These are phyloP conservation scores for Pleurozium schreberi DNA, from an alignment of 225 moss, liverwort and hornwort genomes.

Conservation along the genomic window DNA sequence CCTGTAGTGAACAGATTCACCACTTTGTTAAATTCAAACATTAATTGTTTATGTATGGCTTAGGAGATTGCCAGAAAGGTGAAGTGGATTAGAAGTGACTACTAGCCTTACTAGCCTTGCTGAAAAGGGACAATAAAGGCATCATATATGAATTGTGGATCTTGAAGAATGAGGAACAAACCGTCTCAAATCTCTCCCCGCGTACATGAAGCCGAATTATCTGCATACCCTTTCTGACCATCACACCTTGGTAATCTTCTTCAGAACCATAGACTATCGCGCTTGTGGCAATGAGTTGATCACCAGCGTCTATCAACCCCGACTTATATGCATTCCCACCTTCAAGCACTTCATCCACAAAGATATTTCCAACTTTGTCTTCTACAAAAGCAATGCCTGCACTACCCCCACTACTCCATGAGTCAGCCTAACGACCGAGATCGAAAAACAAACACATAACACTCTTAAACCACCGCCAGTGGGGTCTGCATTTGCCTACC, in stretches of 20 bases:
- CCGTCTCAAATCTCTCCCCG: conserved; percentile 69
- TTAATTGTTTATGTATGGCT: background rate
- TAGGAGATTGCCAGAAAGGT: background rate
- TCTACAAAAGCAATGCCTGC: conserved; percentile 64
- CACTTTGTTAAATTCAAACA: background rate
- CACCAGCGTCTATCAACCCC: conserved; percentile 46
- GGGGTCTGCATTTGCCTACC: background rate
- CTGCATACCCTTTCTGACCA: conserved; percentile 72
- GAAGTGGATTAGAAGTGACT: background rate
- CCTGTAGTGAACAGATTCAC: conserved; percentile 13
- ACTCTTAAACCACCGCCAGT: background rate
- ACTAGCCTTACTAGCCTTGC: background rate
- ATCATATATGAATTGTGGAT: background rate
- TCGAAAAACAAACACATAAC: background rate
- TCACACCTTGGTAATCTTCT: conserved; percentile 65
- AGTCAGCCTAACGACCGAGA: background rate
- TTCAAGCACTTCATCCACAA: conserved; percentile 50
- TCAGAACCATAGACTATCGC: conserved; percentile 46
- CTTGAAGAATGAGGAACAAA: background rate
- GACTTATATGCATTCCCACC: conserved; percentile 55
- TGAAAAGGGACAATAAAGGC: background rate
- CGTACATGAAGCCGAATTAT: conserved; percentile 51
- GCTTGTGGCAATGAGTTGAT: conserved; percentile 68
- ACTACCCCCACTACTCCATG: background rate
- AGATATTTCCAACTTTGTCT: conserved; percentile 42